Evolutionary conservation across 2,329 filamentous ascomycete species (phyloP), one percentile per base, ranked within the genome.

Genomic region (Colletotrichum sp.): DNA sequence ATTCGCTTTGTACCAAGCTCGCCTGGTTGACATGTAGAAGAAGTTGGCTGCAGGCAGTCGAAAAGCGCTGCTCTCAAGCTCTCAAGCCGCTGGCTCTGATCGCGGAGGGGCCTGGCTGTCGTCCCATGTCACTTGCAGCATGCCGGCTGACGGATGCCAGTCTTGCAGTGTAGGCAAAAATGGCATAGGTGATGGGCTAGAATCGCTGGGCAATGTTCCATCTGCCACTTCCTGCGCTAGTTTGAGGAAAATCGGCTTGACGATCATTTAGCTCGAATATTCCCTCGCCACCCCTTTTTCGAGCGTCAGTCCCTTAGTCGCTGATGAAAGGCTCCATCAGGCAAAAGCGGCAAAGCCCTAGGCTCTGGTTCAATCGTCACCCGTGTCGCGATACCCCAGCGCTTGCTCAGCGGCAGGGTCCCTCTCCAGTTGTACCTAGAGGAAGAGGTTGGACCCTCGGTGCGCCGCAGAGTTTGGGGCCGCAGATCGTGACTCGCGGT

Each of bases 261-360:
- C 34, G 70, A 76, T 76, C 71, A 74, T 9, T 60, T 60, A 69
- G 65, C 69, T 65, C 65, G 65, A 64, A 76, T 62, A 65, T 65
- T 62, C 65, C 74, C 71, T 76, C 64, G 74, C 74, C 74, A 74
- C 70, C 64, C 70, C 65, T 74, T 73, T 74, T 66, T 64, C 21
- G 15, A 52, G 71, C 59, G 67, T 39, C 62, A 52, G 66, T 68
- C 49, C 44, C 10, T 52, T 21, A 52, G 64, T 60, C 59, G 49
- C 52, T 52, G 64, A 65, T 49, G 49, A 65, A 64, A 64, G 63
- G 59, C 69, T 65, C 64, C 70, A 32, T 65, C 65, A 62, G 74
- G 74, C 71, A 76, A 76, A 65, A 60, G 74, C 74, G 74, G 74
- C 74, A 69, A 74, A 76, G 70, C 70, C 64, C 59, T 69, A 74